Base-by-base conservation (phyloP, 176 grass and related monocot genomes). In the Hyparrhenia diplandra region DNA sequence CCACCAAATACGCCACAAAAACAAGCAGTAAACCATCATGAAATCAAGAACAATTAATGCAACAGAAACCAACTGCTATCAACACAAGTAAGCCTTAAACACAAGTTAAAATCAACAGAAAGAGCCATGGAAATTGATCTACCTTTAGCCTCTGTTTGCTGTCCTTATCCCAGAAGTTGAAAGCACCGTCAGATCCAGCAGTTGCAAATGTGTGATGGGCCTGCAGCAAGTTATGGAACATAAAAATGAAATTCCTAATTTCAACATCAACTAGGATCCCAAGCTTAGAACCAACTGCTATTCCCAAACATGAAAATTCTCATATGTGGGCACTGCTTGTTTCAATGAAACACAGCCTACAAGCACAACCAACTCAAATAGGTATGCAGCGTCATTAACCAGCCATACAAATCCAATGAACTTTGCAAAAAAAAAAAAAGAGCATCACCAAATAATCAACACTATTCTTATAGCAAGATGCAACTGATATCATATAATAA, bases 161-260 rank as follows among this genome's bases (percentile, higher is more conserved):
- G 43, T 96, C 90, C 82, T 96, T 96, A 62, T 96, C 93, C 93
- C 93, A 97, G 73, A 91, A 97, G 58, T 97, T 92, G 85, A 97
- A 97, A 62, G 93, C 88, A 47, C 93, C 93, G 67, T 97, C 93
- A 66, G 90, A 97, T 74, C 93, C 93, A 83, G 87, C 85, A 79
- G 93, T 93, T 35, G 93, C 83, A 89, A 97, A 97, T 23, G 93
- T 97, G 70, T 93, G 90, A 90, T 97, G 90, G 64, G 89, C 90
- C 94, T 97, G 82, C 32, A 14, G 11, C 58, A 89, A 72, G 46
- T 58, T 25, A 24, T 47, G 71, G 5, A 82, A 35, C 78, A 66
- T 55, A 71, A 58, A 24, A 24, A 58, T 58, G 65, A 73, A 82
- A 46, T 81, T 63, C n/a, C 5, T 28, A 76, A n/a, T 49, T 46